phyloP scores from a whole-genome alignment of 345 rosid genomes.

The Syzygium oleosum region DNA sequence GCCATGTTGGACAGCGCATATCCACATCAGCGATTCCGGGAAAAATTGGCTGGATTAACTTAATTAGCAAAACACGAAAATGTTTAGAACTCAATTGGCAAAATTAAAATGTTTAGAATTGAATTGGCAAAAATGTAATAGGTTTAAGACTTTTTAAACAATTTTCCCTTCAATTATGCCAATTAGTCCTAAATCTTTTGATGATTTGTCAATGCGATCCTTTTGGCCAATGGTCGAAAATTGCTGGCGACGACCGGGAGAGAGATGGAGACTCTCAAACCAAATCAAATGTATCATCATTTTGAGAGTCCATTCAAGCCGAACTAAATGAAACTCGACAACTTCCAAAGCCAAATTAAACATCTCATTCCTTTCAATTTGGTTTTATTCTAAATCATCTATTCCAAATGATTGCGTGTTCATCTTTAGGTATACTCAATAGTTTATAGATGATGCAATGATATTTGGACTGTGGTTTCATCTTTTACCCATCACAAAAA shows the following conservation, averaged over 20 bases:
- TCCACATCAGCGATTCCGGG: no score
- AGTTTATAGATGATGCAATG: background rate
- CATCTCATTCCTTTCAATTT: background rate
- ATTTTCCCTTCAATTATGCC: background rate
- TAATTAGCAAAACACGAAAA: no score
- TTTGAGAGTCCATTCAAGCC: background rate
- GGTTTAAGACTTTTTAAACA: no score
- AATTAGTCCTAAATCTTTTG: background rate
- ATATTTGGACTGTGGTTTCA: background rate
- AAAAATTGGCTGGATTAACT: no score
- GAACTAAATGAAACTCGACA: background rate
- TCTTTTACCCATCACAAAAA: background rate
- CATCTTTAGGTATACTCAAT: background rate
- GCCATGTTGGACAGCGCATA: no score
- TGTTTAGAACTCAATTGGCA: no score
- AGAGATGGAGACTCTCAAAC: background rate
- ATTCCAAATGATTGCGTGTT: background rate
- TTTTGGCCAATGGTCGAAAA: accelerated
- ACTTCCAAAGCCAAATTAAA: background rate
- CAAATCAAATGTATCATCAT: background rate
- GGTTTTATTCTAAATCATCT: background rate
- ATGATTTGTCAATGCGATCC: accelerated
- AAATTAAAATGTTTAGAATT: no score
- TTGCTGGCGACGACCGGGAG: accelerated
- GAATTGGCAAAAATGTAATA: no score